These are phyloP conservation scores for Eucalyptus cloeziana DNA, from an alignment of 345 rosid genomes.

Conservation along the genomic window DNA sequence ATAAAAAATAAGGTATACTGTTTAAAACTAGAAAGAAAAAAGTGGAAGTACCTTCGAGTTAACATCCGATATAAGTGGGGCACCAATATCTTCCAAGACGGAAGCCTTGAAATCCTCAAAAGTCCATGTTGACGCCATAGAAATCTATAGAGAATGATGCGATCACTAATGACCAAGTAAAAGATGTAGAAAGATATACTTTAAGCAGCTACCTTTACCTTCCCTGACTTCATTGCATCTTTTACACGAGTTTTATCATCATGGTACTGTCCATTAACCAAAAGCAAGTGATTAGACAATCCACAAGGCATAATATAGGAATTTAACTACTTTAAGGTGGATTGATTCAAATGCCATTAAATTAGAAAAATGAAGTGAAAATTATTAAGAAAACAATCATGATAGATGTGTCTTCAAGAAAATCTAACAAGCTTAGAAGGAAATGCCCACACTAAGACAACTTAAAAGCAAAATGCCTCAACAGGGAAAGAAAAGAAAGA, in stretches of 20 bases:
- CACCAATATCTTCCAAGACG: slow-evolving; percentile 34
- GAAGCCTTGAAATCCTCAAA: slow-evolving; percentile 73
- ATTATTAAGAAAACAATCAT: neutral
- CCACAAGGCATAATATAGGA: neutral
- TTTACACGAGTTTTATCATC: slow-evolving; percentile 71
- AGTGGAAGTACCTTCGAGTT: slow-evolving; percentile 50
- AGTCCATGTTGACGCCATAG: slow-evolving; percentile 44
- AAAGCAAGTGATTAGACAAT: neutral
- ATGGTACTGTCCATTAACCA: slow-evolving; percentile 46
- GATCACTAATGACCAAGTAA: neutral
- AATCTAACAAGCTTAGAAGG: neutral
- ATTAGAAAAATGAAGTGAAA: neutral
- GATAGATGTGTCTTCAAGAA: neutral
- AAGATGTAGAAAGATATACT: neutral
- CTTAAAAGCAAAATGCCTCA: neutral
- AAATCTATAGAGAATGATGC: slow-evolving; percentile 17
- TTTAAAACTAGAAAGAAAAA: neutral
- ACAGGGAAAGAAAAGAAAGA: neutral
- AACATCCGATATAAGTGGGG: slow-evolving; percentile 52
- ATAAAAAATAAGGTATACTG: neutral
- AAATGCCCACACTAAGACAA: neutral
- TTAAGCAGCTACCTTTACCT: slow-evolving; percentile 27
- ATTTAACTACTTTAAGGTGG: neutral
- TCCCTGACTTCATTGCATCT: slow-evolving; percentile 67
- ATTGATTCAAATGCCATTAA: neutral